phyloP scores from a whole-genome alignment of 208 protist species.

The Leishmania arabica region DNA sequence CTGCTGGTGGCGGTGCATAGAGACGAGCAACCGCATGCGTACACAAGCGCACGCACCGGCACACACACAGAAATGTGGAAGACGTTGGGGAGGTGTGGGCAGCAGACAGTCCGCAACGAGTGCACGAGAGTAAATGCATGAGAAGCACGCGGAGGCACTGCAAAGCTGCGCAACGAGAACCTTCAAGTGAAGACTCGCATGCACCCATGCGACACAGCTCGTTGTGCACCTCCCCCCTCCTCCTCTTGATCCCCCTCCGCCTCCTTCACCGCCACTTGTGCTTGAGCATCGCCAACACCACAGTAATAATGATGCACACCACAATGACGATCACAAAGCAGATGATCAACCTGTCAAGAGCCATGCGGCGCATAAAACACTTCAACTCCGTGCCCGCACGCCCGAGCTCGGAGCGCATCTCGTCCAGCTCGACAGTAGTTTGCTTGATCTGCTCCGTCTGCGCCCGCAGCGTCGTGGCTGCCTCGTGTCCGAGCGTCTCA shows the following conservation, averaged over 20 bases:
- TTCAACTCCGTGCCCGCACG: conserved; percentile 48
- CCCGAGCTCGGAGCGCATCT: conserved; percentile 46
- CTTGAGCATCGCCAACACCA: conserved; percentile 59
- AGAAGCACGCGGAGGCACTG: background rate
- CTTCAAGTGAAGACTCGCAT: background rate
- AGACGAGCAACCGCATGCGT: background rate
- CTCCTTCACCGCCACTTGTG: conserved; percentile 32
- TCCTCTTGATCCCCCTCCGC: background rate
- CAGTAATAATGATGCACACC: conserved; percentile 77
- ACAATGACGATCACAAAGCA: conserved; percentile 79
- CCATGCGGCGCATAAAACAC: conserved; percentile 82
- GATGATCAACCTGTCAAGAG: conserved; percentile 84
- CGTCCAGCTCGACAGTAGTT: conserved; percentile 60
- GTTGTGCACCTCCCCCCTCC: background rate
- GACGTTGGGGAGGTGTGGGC: background rate
- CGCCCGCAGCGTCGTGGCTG: conserved; percentile 51
- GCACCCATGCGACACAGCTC: background rate
- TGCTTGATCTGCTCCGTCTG: conserved; percentile 83
- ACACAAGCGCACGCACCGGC: background rate
- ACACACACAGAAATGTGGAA: background rate
- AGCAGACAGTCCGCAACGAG: background rate
- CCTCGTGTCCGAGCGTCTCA: conserved; percentile 63
- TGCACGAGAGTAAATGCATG: background rate
- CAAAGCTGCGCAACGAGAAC: background rate
- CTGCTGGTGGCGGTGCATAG: background rate